A percentile compares a stretch with the other conserved stretches of the same genome.
Evolutionary conservation across 2,329 filamentous ascomycete species (phyloP).

Genomic region (Harringtonia aguacate): DNA sequence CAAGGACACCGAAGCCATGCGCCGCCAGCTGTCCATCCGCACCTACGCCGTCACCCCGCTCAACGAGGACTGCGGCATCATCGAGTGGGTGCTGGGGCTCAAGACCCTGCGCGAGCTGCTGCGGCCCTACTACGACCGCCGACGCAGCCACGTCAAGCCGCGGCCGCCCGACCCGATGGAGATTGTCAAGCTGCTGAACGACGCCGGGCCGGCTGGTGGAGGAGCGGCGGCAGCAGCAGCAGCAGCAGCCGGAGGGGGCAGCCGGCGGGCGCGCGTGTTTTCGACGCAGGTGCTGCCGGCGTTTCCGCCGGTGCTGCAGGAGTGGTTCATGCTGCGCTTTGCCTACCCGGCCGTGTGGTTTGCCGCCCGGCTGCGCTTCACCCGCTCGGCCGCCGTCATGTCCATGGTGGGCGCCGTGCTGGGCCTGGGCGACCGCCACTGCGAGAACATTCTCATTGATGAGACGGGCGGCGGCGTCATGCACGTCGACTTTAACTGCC

Average conservation of each 20-base stretch:
- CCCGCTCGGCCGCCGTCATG: constrained; percentile 93
- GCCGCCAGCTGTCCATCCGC: constrained; percentile 85
- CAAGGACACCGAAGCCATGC: constrained; percentile 80
- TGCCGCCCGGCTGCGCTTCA: constrained; percentile 76
- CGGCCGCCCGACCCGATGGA: constrained; percentile 59
- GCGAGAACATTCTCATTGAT: constrained; percentile 92
- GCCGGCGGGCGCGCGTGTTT: constrained; percentile 60
- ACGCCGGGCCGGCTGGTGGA: constrained; percentile 38
- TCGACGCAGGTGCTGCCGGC: constrained; percentile 50
- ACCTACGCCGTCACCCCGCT: constrained; percentile 95
- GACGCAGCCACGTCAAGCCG: constrained; percentile 64
- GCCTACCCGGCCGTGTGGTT: constrained; percentile 92
- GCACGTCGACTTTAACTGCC: constrained; percentile 98
- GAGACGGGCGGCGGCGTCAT: constrained; percentile 89
- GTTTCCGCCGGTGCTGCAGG: constrained; percentile 76
- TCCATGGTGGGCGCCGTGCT: constrained; percentile 98
- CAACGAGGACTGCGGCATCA: constrained; percentile 94
- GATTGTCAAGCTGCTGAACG: constrained; percentile 55
- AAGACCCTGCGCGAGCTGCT: constrained; percentile 91
- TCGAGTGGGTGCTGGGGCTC: constrained; percentile 97
- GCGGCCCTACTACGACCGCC: constrained; percentile 30
- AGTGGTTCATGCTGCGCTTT: constrained; percentile 95
- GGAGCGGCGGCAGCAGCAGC: constrained; percentile 20
- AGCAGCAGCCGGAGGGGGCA: no score
- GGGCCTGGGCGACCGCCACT: constrained; percentile 86